A percentile compares a stretch with the other conserved stretches of the same genome.
These are phyloP conservation scores for Seiridium cupressi DNA, from an alignment of 2,329 filamentous ascomycete species.

Conservation along the genomic window DNA sequence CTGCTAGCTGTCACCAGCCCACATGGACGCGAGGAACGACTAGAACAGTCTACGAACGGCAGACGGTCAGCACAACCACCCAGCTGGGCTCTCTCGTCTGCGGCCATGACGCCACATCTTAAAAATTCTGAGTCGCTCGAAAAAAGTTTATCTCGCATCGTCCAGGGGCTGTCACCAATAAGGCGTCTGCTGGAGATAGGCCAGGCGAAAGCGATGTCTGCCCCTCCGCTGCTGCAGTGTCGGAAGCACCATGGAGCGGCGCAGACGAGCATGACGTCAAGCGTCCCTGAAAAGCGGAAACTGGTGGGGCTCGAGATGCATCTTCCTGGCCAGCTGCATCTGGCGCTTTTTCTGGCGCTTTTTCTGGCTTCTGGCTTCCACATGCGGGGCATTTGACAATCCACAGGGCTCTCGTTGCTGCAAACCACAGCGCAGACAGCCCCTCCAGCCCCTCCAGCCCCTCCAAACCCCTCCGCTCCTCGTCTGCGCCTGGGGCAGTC, in stretches of 20 bases:
- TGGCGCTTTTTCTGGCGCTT: not conserved
- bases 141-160: not conserved
- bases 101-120: not conserved
- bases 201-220: not conserved
- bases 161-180: not conserved
- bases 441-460: too few species aligned
- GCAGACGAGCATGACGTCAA: constrained; percentile 5
- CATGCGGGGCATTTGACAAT: too few species aligned
- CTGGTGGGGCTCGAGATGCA: not conserved
- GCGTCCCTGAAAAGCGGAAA: constrained; percentile 8
- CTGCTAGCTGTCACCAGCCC: not conserved
- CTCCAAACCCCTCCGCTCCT: too few species aligned
- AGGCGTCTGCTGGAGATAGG: not conserved
- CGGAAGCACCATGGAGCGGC: not conserved
- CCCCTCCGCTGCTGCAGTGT: not conserved
- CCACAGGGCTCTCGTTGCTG: too few species aligned
- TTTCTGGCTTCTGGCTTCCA: too few species aligned
- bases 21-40: too few species aligned
- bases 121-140: not conserved
- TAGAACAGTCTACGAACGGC: too few species aligned
- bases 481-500: too few species aligned
- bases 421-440: too few species aligned
- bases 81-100: too few species aligned
- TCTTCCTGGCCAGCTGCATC: not conserved
- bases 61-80: too few species aligned